Evolutionary conservation across 2,329 filamentous ascomycete species (phyloP).

Genomic region (Cladophialophora exuberans): DNA sequence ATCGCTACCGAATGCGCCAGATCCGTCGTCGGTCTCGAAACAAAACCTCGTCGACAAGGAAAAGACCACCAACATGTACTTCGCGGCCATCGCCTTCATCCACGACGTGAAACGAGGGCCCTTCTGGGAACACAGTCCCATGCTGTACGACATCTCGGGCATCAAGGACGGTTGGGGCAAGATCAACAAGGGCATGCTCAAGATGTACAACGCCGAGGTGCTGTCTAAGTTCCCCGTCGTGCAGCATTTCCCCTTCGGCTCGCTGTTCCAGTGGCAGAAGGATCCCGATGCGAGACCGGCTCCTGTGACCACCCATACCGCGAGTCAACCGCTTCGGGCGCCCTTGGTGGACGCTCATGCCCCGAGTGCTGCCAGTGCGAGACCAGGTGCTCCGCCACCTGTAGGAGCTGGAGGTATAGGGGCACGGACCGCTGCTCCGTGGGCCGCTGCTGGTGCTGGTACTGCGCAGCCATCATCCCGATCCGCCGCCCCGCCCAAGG

Average conservation of each 20-base stretch:
- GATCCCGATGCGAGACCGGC: slow-evolving; percentile 63
- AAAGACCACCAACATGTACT: slow-evolving; percentile 79
- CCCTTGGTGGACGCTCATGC: slow-evolving; percentile 24
- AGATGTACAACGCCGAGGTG: slow-evolving; percentile 98
- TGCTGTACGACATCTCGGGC: slow-evolving; percentile 91
- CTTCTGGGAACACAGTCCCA: slow-evolving; percentile 93
- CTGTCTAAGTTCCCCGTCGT: slow-evolving; percentile 96
- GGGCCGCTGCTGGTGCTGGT: too few relatives aligned
- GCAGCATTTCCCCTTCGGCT: slow-evolving; percentile 90
- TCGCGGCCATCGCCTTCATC: slow-evolving; percentile 94
- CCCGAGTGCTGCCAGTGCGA: slow-evolving; percentile 13
- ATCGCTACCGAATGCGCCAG: slow-evolving; percentile 71
- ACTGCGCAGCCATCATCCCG: too few relatives aligned
- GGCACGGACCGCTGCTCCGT: slow-evolving; percentile 33
- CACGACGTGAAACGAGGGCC: slow-evolving; percentile 95
- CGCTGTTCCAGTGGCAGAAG: slow-evolving; percentile 74
- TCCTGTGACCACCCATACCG: slow-evolving; percentile 59
- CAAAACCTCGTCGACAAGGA: slow-evolving; percentile 66
- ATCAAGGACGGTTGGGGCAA: slow-evolving; percentile 95
- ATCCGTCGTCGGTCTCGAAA: slow-evolving; percentile 71
- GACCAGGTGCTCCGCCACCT: slow-evolving; percentile 19
- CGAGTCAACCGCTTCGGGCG: slow-evolving; percentile 55
- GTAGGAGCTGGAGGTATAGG: too few relatives aligned
- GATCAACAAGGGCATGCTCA: slow-evolving; percentile 99
- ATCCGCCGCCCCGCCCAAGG: slow-evolving; percentile 23